Conservation (phyloP, 2,329 filamentous ascomycete species). For the Nannizziopsis barbatae region DNA sequence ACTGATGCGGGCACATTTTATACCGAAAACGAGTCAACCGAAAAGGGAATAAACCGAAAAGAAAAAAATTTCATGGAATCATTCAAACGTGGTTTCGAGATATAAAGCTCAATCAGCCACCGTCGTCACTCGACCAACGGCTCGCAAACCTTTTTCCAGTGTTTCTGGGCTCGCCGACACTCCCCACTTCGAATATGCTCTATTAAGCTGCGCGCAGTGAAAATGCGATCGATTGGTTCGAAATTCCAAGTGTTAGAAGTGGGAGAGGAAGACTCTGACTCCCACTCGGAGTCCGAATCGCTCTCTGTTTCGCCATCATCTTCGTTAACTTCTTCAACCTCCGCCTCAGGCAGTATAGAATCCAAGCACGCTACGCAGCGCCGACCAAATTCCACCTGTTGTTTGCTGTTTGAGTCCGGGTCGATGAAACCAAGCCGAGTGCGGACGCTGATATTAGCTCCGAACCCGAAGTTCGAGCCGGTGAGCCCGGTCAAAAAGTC, state of each 20-base stretch:
- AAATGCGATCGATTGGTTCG: not conserved
- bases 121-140: no score
- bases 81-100: no score
- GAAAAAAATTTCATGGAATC: no score
- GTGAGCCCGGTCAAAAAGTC: not conserved
- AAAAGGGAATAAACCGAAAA: no score
- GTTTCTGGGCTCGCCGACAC: not conserved
- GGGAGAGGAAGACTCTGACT: not conserved
- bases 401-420: not conserved
- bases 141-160: no score
- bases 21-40: no score
- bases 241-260: not conserved
- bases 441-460: not conserved
- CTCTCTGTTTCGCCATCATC: not conserved
- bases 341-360: not conserved
- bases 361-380: not conserved
- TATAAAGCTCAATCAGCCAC: no score
- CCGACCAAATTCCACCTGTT: not conserved
- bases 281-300: not conserved
- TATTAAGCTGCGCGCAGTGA: not conserved
- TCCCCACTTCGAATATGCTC: not conserved
- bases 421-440: not conserved
- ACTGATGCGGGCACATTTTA: no score
- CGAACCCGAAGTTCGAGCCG: not conserved
- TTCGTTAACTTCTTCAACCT: not conserved